Base-by-base conservation (phyloP, 176 grass and related monocot genomes). In the Musa troglodytarum region DNA sequence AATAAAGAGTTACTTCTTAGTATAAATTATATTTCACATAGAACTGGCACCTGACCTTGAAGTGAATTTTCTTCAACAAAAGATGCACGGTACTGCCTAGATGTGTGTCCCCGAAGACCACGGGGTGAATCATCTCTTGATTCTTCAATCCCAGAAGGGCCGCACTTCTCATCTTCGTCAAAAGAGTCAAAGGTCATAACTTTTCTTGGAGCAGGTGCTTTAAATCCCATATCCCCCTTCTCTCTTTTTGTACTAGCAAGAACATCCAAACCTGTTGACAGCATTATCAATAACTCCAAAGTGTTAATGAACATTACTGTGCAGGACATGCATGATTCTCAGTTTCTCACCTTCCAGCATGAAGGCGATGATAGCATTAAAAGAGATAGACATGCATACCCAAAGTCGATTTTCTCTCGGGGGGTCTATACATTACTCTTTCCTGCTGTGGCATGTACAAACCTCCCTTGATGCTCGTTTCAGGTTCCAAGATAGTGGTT, bases 121-220 rank as follows among this genome's bases (percentile, higher is more conserved):
- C 52, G 24, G 8, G 75, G 70, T 43, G 82, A 72, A 61, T 65
- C 73, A 11, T 28, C 63, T 53, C 0, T 25, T 15, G 75, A 65
- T 52, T 65, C 20, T 63, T 91, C 95, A 54, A 57, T 85, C 74
- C 81, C 88, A 0, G 50, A 21, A 13, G 80, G 67, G 21, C 53
- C 81, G 23, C 54, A 50, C 21, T 85, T 91, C 65, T 93, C 95
- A 51, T 98, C 90, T 82, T 98, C 95, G 65, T 93, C 95, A 0
- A 89, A 64, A 29, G 88, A 86, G 84, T n/a, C 52, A 10, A 82
- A 66, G 4, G 82, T 69, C 29, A 83, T 82, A 20, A 81, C 63
- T 50, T 82, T 77, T 73, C 84, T 82, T 25, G 70, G 82, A 82
- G 79, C 67, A 22, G 95, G 90, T 0, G 56, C 80, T 82, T 89